A percentile compares a stretch with the other conserved stretches of the same genome.
Conservation (phyloP, 2,329 filamentous ascomycete species). For the Talaromyces sp. region DNA sequence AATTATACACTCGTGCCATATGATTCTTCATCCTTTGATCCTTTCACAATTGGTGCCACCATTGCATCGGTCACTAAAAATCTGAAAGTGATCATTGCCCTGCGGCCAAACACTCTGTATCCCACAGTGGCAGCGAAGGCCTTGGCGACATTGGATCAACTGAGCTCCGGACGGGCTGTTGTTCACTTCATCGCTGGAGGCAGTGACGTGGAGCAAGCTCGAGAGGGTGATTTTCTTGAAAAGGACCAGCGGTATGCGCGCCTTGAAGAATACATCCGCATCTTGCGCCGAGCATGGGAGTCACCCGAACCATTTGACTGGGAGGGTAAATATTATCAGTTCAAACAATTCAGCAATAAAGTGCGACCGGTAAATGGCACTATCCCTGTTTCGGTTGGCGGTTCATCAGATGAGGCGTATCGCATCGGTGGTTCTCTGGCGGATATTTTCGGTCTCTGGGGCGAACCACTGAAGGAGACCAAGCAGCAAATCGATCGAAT, state of each 20-base stretch:
- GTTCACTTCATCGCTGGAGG: slow-evolving; percentile 67
- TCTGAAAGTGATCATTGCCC: slow-evolving; percentile 63
- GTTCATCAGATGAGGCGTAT: slow-evolving; percentile 62
- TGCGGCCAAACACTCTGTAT: slow-evolving; percentile 64
- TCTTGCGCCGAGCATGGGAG: slow-evolving; percentile 61
- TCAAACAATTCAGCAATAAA: slow-evolving; percentile 60
- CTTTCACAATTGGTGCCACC: slow-evolving; percentile 62
- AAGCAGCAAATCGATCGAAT: slow-evolving; percentile 65
- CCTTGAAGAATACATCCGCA: slow-evolving; percentile 64
- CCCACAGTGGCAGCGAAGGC: slow-evolving; percentile 66
- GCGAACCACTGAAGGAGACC: slow-evolving; percentile 65
- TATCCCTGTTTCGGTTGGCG: slow-evolving; percentile 63
- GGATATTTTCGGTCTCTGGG: slow-evolving; percentile 67
- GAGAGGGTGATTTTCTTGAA: slow-evolving; percentile 61
- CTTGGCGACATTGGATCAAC: slow-evolving; percentile 63
- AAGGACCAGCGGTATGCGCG: slow-evolving; percentile 63
- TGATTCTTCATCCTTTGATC: slow-evolving; percentile 58
- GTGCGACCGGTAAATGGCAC: slow-evolving; percentile 57
- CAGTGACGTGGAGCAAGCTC: slow-evolving; percentile 62
- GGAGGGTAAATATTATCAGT: slow-evolving; percentile 62
- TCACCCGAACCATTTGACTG: slow-evolving; percentile 63
- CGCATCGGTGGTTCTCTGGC: slow-evolving; percentile 60
- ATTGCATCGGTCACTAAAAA: slow-evolving; percentile 61
- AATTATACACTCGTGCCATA: slow-evolving; percentile 66
- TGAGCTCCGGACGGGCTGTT: slow-evolving; percentile 60